Base-by-base conservation (phyloP, 257 asterid genomes). In the Echium plantagineum region DNA sequence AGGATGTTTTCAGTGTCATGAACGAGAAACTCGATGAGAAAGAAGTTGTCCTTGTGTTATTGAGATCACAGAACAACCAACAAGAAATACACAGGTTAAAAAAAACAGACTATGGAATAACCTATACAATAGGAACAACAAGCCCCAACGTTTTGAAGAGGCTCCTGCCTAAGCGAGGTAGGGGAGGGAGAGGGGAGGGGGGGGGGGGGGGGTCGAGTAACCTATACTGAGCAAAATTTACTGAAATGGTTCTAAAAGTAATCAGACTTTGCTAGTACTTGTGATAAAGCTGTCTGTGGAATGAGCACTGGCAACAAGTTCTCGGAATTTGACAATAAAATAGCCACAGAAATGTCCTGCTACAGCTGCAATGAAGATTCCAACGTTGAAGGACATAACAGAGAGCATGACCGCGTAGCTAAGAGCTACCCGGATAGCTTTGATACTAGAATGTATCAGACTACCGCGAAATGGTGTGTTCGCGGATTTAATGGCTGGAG, bases 391-490 rank as follows among this genome's bases (percentile, higher is more conserved):
- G 9, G 91, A 77, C 94, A 87, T 87, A 52, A 85, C 91, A 2
- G 89, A 67, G 9, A 87, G 89, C 96, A 87, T 87, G 30, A 85
- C 75, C 72, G 83, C 21, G 81, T 88, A 88, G 38, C 81, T 81
- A 26, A 83, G 73, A n/a, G 72, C 84, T 83, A 83, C 81, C 2
- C 86, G 81, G 51, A 88, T 59, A 1, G 74, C 81, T 13, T 81
- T 65, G 51, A 72, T 78, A 31, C 69, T 72, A 3, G 83, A 73
- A 13, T 61, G 61, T n/a, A 55, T 6, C 32, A 71, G 60, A 2
- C 89, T 75, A 1, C 73, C 71, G 21, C 47, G 61, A 38, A 64
- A 19, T 2, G 81, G 77, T 26, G 53, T 70, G 8, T 49, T 59
- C 55, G 71, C 69, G 13, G 31, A 70, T 65, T 67, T 75, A 8